These are phyloP conservation scores for Plasmodium inui DNA, from an alignment of 169 alveolate species.

Conservation along the genomic window DNA sequence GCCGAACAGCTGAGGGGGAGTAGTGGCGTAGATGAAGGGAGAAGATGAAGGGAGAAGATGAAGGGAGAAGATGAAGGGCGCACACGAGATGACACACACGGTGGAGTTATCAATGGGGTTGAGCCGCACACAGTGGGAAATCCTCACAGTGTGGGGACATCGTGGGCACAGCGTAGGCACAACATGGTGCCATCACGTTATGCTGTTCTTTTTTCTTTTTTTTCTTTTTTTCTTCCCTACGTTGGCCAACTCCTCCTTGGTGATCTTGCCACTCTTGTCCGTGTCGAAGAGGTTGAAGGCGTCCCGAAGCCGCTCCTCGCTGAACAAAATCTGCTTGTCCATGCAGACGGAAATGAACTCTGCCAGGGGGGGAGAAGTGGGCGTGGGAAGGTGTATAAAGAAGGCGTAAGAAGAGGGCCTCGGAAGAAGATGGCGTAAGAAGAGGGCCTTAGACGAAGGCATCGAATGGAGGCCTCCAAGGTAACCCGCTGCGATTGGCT, in stretches of 20 bases:
- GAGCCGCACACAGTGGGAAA: too few relatives aligned
- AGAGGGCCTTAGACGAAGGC: too few relatives aligned
- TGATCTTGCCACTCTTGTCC: conserved; percentile 88
- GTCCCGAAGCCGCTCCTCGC: conserved; percentile 84
- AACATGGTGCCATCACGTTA: neutral
- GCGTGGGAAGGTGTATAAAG: neutral
- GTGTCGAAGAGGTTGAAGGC: conserved; percentile 87
- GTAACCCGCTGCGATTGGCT: neutral
- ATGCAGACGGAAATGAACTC: conserved; percentile 91
- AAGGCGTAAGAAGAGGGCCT: neutral
- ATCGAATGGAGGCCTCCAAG: neutral
- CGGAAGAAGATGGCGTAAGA: neutral
- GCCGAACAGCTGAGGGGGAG: conserved; percentile 79
- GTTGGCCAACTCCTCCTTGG: conserved; percentile 82
- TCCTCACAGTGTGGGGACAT: too few relatives aligned
- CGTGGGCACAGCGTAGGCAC: too few relatives aligned
- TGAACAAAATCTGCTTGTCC: conserved; percentile 85
- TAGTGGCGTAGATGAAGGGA: too few relatives aligned
- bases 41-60: too few relatives aligned
- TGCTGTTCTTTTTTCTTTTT: neutral
- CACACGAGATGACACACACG: neutral
- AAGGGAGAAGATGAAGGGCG: too few relatives aligned
- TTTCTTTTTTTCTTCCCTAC: conserved; percentile 1
- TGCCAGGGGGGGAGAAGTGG: conserved; percentile 1
- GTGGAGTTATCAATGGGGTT: neutral